Evolutionary conservation across 345 rosid genomes (phyloP).

Genomic region (Orychophragmus violaceus): DNA sequence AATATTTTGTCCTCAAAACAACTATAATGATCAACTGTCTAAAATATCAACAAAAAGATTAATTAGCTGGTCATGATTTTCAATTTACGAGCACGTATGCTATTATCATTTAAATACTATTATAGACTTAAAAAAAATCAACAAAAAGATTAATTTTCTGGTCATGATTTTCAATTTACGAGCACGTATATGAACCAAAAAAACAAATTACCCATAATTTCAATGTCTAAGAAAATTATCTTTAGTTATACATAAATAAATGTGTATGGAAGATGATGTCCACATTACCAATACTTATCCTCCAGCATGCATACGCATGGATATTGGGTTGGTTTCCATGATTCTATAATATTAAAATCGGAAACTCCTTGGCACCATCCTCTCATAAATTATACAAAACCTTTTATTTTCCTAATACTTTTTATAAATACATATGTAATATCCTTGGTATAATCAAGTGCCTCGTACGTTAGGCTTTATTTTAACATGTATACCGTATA

Average conservation of each 20-base stretch:
- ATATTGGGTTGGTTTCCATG: conserved; percentile 1
- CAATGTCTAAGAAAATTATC: background rate
- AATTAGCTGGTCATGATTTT: too few species aligned
- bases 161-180: too few species aligned
- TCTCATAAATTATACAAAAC: background rate
- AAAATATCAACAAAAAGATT: too few species aligned
- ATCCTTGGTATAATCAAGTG: background rate
- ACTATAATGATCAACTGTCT: too few species aligned
- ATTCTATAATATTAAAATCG: background rate
- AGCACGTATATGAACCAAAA: background rate
- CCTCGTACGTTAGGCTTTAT: conserved; percentile 12
- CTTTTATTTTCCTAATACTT: background rate
- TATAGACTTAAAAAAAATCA: too few species aligned
- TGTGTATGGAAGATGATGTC: conserved; percentile 18
- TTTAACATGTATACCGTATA: background rate
- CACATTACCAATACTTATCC: conserved; percentile 15
- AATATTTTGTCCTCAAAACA: background rate
- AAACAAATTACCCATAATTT: background rate
- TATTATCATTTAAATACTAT: too few species aligned
- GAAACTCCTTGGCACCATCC: conserved; percentile 2
- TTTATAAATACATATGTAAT: background rate
- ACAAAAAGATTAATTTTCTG: too few species aligned
- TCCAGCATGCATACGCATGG: conserved; percentile 21
- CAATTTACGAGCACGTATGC: too few species aligned
- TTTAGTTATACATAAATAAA: background rate